Conservation (phyloP, 2,329 filamentous ascomycete species). For the Acrocalymma vagum region DNA sequence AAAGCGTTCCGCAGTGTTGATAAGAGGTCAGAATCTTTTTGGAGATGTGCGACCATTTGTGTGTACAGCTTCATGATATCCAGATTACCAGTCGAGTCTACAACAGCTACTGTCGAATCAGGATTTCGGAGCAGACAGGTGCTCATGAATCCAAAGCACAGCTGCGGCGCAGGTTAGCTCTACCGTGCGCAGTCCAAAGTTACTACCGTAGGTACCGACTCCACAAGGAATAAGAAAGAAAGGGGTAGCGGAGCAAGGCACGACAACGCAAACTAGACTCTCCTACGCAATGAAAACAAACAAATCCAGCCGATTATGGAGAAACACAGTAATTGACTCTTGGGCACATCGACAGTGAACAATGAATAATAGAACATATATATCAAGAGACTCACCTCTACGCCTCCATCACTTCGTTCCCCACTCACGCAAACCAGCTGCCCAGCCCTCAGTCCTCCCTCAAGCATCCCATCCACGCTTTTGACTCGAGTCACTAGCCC, state of each 20-base stretch:
- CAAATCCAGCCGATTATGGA: neutral
- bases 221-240: no score
- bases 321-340: no score
- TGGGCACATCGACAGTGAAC: no score
- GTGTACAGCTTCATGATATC: conserved; percentile 52
- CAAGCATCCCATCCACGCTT: conserved; percentile 47
- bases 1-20: neutral
- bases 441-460: conserved; percentile 48
- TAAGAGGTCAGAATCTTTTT: conserved; percentile 7
- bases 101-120: conserved; percentile 47
- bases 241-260: no score
- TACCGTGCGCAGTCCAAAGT: no score
- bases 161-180: no score
- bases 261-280: no score
- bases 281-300: no score
- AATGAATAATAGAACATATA: neutral
- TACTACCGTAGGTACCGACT: no score
- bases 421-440: conserved; percentile 47
- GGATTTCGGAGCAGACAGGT: conserved; percentile 46
- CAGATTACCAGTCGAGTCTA: conserved; percentile 57
- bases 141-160: no score
- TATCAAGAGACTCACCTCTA: conserved; percentile 27
- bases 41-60: conserved; percentile 32
- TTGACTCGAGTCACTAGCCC: conserved; percentile 31
- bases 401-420: conserved; percentile 29